Evolutionary conservation across 129 eudicot genomes (phyloP), one percentile per base, ranked within the genome.

Genomic region (Calendula officinalis): DNA sequence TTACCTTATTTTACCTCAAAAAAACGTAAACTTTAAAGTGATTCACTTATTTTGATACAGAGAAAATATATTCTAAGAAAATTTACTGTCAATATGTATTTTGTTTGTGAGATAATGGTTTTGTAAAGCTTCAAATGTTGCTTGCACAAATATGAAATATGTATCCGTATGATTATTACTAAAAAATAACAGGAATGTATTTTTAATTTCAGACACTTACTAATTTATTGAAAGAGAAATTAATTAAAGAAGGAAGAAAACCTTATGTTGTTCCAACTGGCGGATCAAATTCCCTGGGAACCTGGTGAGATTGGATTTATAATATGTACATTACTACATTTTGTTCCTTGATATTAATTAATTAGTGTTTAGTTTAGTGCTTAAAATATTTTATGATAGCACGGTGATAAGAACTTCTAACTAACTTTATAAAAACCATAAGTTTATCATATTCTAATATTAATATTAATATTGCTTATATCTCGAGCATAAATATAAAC

Each of bases 261-360:
- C 99, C 99, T 42, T 92, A 92, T 76, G 90, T 88, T 75, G 88
- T 92, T 78, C 99, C 99, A 2, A 96, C 86, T 67, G 96, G 99
- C n/a, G 99, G 99, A 77, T 92, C 99, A 51, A 81, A 92, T 80
- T 88, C 96, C 74, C 62, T 92, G 9, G 99, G 99, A 58, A 92
- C 96, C 42, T 92, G 99, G 99, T 92, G 71, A 83, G 83, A 44
- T 66, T 61, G 13, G 8, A 27, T 51, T 16, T 41, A 6, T n/a
- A 13, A 32, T 45, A 22, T 41, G 33, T 7, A 54, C 46, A 13
- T 30, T 16, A 35, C 56, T 7, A 54, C 46, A 13, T 30, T 16
- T 43, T 64, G 30, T 22, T 22, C 30, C 30, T 22, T 22, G 30
- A 22, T 22, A 22, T 22, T 22, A 22, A 22, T 22, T 22, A 22